Conservation (phyloP, 169 alveolate genomes). For the Plasmodium malariae region DNA sequence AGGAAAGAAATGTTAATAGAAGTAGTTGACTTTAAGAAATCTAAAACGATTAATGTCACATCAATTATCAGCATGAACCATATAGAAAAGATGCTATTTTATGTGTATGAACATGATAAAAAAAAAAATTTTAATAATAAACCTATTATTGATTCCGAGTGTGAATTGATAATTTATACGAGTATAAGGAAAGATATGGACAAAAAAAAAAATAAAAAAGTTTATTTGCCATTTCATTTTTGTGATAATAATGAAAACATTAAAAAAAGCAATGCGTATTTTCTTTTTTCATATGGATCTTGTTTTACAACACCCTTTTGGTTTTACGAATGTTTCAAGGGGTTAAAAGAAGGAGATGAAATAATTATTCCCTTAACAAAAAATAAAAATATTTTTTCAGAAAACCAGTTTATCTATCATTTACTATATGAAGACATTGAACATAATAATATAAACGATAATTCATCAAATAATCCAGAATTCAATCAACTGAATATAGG, state of each 20-base stretch:
- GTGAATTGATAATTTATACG: constrained; percentile 56
- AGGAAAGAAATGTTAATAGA: constrained; percentile 41
- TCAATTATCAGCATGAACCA: constrained; percentile 20
- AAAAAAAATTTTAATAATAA: constrained; percentile 3
- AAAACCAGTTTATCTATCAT: constrained; percentile 36
- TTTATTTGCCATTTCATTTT: constrained; percentile 33
- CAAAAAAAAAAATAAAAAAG: constrained; percentile 13
- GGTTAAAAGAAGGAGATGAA: constrained; percentile 71
- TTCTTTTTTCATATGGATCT: constrained; percentile 70
- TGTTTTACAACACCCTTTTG: constrained; percentile 70
- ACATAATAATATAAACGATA: background rate
- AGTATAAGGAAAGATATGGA: constrained; percentile 10
- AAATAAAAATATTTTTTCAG: constrained; percentile 40
- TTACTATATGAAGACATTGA: constrained; percentile 24
- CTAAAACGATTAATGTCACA: constrained; percentile 33
- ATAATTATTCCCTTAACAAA: constrained; percentile 68
- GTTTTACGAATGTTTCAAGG: constrained; percentile 61
- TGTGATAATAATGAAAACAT: constrained; percentile 29
- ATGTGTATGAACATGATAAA: constrained; percentile 29
- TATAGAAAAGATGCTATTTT: constrained; percentile 51
- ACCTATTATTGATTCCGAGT: constrained; percentile 64
- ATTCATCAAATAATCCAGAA: background rate
- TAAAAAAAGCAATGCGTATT: constrained; percentile 37
- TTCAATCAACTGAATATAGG: background rate
- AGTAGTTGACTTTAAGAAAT: constrained; percentile 38